Conservation (phyloP, 441 rosid genomes). For the Pelargonium myrrhifolium region DNA sequence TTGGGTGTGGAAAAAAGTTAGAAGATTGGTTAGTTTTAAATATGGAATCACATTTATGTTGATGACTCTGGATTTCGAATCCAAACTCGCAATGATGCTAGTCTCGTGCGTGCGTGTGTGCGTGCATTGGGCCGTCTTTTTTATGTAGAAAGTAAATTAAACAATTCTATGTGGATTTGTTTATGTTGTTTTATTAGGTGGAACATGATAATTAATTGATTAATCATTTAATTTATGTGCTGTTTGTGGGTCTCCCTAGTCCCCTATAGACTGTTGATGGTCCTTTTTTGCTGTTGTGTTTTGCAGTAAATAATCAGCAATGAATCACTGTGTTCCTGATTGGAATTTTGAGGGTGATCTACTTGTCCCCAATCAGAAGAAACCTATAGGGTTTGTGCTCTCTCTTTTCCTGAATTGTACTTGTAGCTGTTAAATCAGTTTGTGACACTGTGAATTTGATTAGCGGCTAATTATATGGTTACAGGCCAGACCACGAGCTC, state of each 20-base stretch:
- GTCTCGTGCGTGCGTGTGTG: too few relatives aligned
- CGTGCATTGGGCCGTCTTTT: background rate
- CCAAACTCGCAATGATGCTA: too few relatives aligned
- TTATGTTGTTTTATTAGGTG: background rate
- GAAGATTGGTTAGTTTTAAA: background rate
- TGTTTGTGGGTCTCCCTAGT: background rate
- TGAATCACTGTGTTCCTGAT: slow-evolving; percentile 47
- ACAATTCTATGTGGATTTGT: background rate
- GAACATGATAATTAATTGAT: background rate
- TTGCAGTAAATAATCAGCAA: slow-evolving; percentile 30
- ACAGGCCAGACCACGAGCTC: slow-evolving; percentile 46
- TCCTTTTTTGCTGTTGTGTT: slow-evolving; percentile 6
- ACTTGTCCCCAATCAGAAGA: slow-evolving; percentile 33
- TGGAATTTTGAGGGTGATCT: slow-evolving; percentile 51
- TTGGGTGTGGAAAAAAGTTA: slow-evolving; percentile 1
- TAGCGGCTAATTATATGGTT: slow-evolving; percentile 10
- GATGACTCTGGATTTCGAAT: too few relatives aligned
- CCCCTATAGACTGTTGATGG: background rate
- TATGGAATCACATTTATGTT: background rate
- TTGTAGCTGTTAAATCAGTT: background rate
- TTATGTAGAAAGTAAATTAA: background rate
- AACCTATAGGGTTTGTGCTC: slow-evolving; percentile 31
- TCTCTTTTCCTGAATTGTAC: background rate
- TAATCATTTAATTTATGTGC: background rate
- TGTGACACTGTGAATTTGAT: slow-evolving; percentile 4